Conservation (phyloP, 495 filamentous ascomycete species). For the Xylaria telfairii region DNA sequence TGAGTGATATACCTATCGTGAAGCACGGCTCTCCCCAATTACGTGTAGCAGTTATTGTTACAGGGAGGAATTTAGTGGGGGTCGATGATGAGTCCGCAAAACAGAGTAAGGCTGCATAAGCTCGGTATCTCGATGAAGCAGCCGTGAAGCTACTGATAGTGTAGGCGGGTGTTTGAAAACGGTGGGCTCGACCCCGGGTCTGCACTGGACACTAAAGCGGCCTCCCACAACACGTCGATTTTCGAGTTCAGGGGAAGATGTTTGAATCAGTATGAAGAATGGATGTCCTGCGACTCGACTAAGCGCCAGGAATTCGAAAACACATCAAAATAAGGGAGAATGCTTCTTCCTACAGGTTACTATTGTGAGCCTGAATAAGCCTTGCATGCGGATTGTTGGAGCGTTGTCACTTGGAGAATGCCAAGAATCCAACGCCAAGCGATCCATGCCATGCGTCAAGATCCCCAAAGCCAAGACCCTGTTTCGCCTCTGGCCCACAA, state of each 20-base stretch:
- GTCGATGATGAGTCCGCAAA: background rate
- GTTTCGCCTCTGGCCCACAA: background rate
- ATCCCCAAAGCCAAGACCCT: constrained; percentile 2
- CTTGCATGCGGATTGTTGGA: background rate
- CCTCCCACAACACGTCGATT: constrained; percentile 4
- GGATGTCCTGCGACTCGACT: background rate
- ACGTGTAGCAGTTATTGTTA: constrained; percentile 3
- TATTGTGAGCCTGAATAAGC: background rate
- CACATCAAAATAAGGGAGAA: background rate
- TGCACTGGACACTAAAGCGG: constrained; percentile 1
- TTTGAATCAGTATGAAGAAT: background rate
- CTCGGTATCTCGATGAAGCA: constrained; percentile 19
- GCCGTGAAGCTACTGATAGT: constrained; percentile 16
- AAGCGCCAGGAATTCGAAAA: background rate
- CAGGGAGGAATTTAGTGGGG: constrained; percentile 13
- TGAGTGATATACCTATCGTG: constrained; percentile 1
- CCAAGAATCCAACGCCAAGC: constrained; percentile 13
- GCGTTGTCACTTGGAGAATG: constrained; percentile 10
- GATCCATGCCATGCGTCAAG: constrained; percentile 17
- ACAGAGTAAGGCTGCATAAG: constrained; percentile 23
- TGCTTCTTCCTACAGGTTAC: background rate
- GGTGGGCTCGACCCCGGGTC: constrained; percentile 11
- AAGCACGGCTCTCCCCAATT: constrained; percentile 7
- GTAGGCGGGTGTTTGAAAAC: constrained; percentile 17
- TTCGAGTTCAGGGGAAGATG: constrained; percentile 4